A percentile compares a stretch with the other conserved stretches of the same genome.
phyloP scores from a whole-genome alignment of 371 early-diverging fungal species.

The Funneliformis caledonium region DNA sequence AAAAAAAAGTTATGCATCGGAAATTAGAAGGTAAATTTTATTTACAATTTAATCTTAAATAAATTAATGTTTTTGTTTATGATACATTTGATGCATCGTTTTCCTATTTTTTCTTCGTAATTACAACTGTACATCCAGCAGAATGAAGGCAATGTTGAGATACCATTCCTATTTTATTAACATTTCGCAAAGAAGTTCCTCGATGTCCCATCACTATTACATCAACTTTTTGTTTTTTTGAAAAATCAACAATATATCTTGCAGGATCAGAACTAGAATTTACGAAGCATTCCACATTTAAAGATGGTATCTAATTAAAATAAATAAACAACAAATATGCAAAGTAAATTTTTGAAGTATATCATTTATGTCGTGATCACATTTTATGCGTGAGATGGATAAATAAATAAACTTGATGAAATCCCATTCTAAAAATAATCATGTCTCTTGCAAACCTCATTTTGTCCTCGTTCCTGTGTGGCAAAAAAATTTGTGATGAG shows the following conservation, averaged over 20 bases:
- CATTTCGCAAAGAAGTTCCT: neutral
- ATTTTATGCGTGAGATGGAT: neutral
- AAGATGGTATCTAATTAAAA: neutral
- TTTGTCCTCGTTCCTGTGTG: too few species aligned
- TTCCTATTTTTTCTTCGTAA: slow-evolving; percentile 11
- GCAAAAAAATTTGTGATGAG: too few species aligned
- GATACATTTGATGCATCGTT: neutral
- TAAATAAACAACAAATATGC: neutral
- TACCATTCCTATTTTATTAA: neutral
- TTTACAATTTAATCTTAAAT: neutral
- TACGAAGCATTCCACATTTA: neutral
- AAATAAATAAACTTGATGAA: neutral
- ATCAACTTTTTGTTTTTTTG: slow-evolving; percentile 1
- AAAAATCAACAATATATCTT: slow-evolving; percentile 12
- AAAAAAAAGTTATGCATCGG: too few species aligned
- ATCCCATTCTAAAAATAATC: too few species aligned
- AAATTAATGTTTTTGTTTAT: too few species aligned
- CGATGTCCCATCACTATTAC: slow-evolving; percentile 19
- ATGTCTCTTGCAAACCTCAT: too few species aligned
- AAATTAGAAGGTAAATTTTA: too few species aligned
- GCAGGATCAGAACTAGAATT: slow-evolving; percentile 3
- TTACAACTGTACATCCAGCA: slow-evolving; percentile 30
- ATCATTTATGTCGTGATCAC: neutral
- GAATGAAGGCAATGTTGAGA: slow-evolving; percentile 25
- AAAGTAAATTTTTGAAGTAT: neutral